phyloP scores from a whole-genome alignment of 345 rosid species.

The Ceriops zippeliana region DNA sequence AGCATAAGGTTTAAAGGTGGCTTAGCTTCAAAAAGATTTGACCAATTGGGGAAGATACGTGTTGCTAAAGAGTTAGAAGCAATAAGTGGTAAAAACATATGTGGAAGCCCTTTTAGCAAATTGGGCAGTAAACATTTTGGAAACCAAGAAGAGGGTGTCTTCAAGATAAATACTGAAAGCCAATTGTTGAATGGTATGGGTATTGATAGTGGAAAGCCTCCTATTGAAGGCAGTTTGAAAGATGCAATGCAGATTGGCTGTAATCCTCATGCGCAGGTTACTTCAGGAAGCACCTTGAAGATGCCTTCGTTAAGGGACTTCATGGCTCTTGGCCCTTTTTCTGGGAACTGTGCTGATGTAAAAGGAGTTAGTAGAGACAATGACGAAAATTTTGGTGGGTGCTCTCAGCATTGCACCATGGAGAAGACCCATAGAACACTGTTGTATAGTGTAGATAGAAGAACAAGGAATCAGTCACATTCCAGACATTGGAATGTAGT shows the following conservation, averaged over 20 bases:
- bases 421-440: constrained; percentile 15
- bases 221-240: constrained; percentile 20
- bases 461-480: constrained; percentile 13
- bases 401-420: constrained; percentile 11
- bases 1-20: constrained; percentile 5
- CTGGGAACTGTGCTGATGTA: constrained; percentile 15
- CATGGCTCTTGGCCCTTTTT: constrained; percentile 26
- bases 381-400: constrained; percentile 16
- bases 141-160: constrained; percentile 7
- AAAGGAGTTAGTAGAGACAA: constrained; percentile 24
- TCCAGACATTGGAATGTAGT: constrained; percentile 23
- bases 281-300: constrained; percentile 18
- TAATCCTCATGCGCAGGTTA: constrained; percentile 11
- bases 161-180: constrained; percentile 1
- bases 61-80: constrained; percentile 11
- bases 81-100: neutral
- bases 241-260: constrained; percentile 22
- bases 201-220: constrained; percentile 8
- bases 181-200: neutral
- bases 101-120: constrained; percentile 1
- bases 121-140: neutral
- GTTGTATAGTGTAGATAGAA: constrained; percentile 8
- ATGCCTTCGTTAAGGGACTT: constrained; percentile 23
- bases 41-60: constrained; percentile 7
- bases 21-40: neutral